Base-by-base conservation (phyloP, 352 stramenopile genomes). In the Phytopythium sindhum region DNA sequence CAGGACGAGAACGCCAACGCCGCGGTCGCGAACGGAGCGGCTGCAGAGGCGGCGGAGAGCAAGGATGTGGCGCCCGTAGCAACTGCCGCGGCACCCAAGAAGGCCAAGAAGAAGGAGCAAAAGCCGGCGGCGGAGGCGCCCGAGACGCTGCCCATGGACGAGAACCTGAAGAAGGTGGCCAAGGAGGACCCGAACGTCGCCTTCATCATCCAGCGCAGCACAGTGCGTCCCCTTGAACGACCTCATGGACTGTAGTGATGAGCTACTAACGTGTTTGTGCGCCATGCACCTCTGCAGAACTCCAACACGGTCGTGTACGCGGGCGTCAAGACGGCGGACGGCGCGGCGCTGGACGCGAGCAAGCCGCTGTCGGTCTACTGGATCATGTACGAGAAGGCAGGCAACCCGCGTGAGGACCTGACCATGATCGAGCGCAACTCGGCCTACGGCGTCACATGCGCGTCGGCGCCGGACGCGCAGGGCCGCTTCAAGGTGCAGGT, bases 171-270 rank as follows among this genome's bases (percentile, higher is more conserved):
- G 45, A 90, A 85, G 62, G 78, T 94, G 51, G 72, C 74, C 17
- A 88, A 88, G 47, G 74, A 84, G 24, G 86, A 95, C 54, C 81
- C 82, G 10, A 82, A 93, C 60, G 81, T 91, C 39, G 82, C 81
- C 11, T 93, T 95, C 52, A 92, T 95, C 61, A 95, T 95, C 69
- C 86, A 95, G 66, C 86, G 86, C 53, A 93, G 84, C 74, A 93
- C 84, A 66, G 84, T 93, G 55, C 59, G 54, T 33, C 2, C 52
- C 24, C 12, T 26, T 5, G n/a, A 7, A 35, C 28, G 24, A 42
- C 4, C 29, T 41, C 19, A 21, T n/a, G 10, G n/a, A 23, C 5
- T 15, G 21, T 48, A 19, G 21, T 51, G 31, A 47, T 24, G 15
- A 26, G 15, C 33, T 51, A 48, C 53, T 33, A 4, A 60, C 17